Conservation (phyloP, 2,329 filamentous ascomycete genomes). For the Aspergillus sp. region DNA sequence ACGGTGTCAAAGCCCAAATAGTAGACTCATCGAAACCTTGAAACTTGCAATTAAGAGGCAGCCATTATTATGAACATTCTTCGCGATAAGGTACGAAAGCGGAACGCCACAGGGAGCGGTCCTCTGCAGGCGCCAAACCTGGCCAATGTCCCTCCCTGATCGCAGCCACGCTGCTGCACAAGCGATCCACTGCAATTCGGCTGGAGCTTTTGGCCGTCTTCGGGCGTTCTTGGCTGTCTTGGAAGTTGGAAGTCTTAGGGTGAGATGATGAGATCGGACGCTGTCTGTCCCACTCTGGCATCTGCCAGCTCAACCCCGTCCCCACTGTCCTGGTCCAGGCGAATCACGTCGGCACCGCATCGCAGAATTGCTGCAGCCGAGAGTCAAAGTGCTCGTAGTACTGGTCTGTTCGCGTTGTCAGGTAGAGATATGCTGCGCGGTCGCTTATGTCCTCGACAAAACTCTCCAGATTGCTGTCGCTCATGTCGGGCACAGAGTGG, state of each 20-base stretch:
- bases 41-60: background rate
- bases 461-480: background rate
- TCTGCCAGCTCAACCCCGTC: background rate
- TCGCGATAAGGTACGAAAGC: conserved; percentile 1
- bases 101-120: background rate
- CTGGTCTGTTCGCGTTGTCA: conserved; percentile 3
- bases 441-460: conserved; percentile 12
- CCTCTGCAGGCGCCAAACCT: background rate
- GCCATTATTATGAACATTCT: background rate
- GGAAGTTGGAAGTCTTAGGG: too few species aligned
- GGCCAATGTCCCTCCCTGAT: background rate
- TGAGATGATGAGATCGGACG: background rate
- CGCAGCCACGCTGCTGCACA: background rate
- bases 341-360: conserved; percentile 10
- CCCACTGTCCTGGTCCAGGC: background rate
- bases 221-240: background rate
- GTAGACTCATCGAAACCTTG: background rate
- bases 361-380: conserved; percentile 4
- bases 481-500: conserved; percentile 12
- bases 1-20: background rate
- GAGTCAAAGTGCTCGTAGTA: conserved; percentile 17
- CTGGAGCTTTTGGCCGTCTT: background rate
- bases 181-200: background rate
- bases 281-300: background rate
- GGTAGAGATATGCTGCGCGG: conserved; percentile 13